Evolutionary conservation across 768 basidiomycete species (phyloP), one percentile per base, ranked within the genome.

Genomic region (Suillus subaureus): DNA sequence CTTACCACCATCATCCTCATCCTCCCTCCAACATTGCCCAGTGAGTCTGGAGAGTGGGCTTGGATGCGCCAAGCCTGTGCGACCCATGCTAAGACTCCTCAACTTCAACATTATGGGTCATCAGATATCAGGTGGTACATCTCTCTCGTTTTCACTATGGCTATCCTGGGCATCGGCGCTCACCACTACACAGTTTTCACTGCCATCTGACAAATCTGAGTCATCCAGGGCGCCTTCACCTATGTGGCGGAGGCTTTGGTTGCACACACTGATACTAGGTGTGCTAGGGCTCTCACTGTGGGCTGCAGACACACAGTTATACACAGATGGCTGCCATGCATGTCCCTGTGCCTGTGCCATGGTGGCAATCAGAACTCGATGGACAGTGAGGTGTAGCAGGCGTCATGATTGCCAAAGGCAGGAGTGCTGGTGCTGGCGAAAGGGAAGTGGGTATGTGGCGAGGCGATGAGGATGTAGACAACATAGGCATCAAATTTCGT

Each of bases 161-260:
- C 75, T 75, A 31, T 28, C 64, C 31, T 68, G 66, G 15, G 68
- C 64, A n/a, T 70, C 71, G 11, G 31, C 63, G 16, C 57, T 58
- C 45, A 42, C 33, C 23, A 66, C 64, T 11, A 70, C 68, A 31
- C 72, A 74, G 35, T 72, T 68, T 51, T 56, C 70, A 16, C 60
- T 68, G 15, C 62, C 66, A 6, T 78, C 83, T 2, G 84, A 84
- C 1, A 90, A 91, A 77, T 92, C 91, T 0, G 90, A 92, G 70
- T 92, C 91, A 65, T 90, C 89, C 4, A 94, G 76, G 1, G 89
- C 90, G 33, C 92, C 91, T 71, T 93, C 92, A 5, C 92, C 92
- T 13, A 89, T 85, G 70, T 92, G 87, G 2, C 85, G 79, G 39
- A 86, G 77, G 65, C 85, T 90, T 62, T 74, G 75, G 61, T 82